A percentile compares a stretch with the other conserved stretches of the same genome.
Evolutionary conservation across 2,329 filamentous ascomycete species (phyloP).

Genomic region (Zymoseptoria tritici): DNA sequence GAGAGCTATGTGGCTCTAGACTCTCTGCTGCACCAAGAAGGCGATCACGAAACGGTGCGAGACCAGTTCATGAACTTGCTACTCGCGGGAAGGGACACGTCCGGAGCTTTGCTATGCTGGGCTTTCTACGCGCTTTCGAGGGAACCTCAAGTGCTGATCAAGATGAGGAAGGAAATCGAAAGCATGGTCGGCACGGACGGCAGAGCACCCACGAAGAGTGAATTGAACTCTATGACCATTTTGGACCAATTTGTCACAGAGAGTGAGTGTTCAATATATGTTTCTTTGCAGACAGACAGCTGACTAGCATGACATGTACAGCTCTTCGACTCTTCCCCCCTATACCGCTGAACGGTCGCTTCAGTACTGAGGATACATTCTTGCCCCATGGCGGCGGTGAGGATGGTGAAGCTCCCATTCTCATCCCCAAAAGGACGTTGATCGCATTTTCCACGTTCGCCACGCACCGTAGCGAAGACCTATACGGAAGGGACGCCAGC

Average conservation of each 20-base stretch:
- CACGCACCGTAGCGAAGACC: slow-evolving; percentile 7
- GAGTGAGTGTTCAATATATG: background rate
- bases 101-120: slow-evolving; percentile 4
- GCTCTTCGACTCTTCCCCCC: slow-evolving; percentile 3
- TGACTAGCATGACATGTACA: background rate
- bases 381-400: slow-evolving; percentile 55
- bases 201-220: background rate
- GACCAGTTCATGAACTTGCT: slow-evolving; percentile 7
- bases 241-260: slow-evolving; percentile 5
- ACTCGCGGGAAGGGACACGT: slow-evolving; percentile 6
- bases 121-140: slow-evolving; percentile 2
- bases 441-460: slow-evolving; percentile 22
- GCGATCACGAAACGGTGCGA: background rate
- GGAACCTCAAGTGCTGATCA: background rate
- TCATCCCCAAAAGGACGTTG: slow-evolving; percentile 22
- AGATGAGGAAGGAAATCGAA: background rate
- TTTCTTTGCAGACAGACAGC: background rate
- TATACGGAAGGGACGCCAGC: slow-evolving; percentile 2
- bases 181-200: background rate
- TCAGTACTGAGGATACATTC: slow-evolving; percentile 55
- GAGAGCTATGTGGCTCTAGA: slow-evolving; percentile 2
- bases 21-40: background rate
- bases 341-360: slow-evolving; percentile 4
- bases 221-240: slow-evolving; percentile 1
- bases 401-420: slow-evolving; percentile 48